Base-by-base conservation (phyloP, 176 grass and related monocot species). In the Zea luxurians region DNA sequence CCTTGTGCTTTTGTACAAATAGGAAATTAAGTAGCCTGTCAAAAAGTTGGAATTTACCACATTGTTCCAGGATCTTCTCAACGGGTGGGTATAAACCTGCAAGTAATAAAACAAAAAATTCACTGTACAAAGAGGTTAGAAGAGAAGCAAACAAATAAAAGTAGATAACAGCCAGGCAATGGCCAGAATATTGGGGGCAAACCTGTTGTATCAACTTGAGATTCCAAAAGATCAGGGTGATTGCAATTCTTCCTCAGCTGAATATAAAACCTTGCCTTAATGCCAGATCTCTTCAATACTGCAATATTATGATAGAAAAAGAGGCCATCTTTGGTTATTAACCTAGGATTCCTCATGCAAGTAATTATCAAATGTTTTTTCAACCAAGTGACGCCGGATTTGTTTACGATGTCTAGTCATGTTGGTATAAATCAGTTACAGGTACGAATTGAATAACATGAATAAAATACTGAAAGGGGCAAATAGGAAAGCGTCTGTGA, bases 241-340 rank as follows among this genome's bases (percentile, higher is more conserved):
- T 74, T 83, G 60, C 94, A 97, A 72, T 90, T 91, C 76, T 97
- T 97, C 53, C 94, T 86, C 43, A 97, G 87, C 40, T 97, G 94
- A 48, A 97, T 40, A 89, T 90, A 90, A 10, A 97, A 66, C 53
- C 86, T 97, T 10, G 82, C 66, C 66, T 71, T 90, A 48, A 94
- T 84, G 16, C 87, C 91, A 82, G 87, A 55, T 69, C 64, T 93
- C 73, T 71, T 64, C 67, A 86, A 68, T 52, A 94, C 91, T 93
- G 48, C 41, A 60, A 10, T 54, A 40, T 40, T 77, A 16, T 68
- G 41, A 64, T 78, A 68, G 74, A n/a, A 76, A 75, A 46, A n/a
- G n/a, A 45, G 54, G 46, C 70, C 34, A 75, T 0, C 21, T 83
- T 66, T 58, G 61, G 38, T 9, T 79, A 55, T 34, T 52, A 47